Evolutionary conservation across 2,329 filamentous ascomycete species (phyloP), one percentile per base, ranked within the genome.

Genomic region (Lecanicillium sp.): DNA sequence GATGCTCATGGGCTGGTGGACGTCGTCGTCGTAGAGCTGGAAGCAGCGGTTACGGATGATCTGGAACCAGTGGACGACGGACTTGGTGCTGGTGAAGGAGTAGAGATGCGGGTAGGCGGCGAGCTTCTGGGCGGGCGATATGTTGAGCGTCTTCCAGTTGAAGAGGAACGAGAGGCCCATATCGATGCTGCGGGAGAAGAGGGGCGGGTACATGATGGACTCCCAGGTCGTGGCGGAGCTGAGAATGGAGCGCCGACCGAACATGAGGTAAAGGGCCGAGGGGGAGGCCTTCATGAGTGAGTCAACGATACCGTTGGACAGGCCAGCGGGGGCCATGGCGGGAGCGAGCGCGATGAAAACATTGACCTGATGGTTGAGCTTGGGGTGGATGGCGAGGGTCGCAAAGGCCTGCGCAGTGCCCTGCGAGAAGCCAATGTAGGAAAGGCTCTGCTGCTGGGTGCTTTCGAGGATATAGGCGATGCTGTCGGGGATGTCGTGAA

Each of bases 61-160:
- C 63, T 98, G 93, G 65, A 98, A 98, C 93, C 93, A 98, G 63
- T 98, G 93, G 0, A 98, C 93, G 8, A 98, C 90, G 17, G 85
- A 90, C 68, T 98, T 98, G 49, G 90, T 95, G 63, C 88, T 95
- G 0, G 91, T 96, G 64, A 91, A 97, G 0, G 90, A 96, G 70
- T 95, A 98, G 0, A 98, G 72, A 69, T 98, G 93, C 9, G 91
- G 86, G 63, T 98, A 98, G 1, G 90, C 90, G 2, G 93, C 93
- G 15, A 98, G 79, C 62, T 98, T 98, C 66, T 98, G 93, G 49
- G 85, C 83, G 1, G 81, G 70, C 8, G 81, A 81, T 52, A 98
- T 96, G 63, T 97, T 98, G 50, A 74, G 73, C 4, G 85, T 86
- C 52, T 79, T 81, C 93, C 93, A 98, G 58, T 87, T 85, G 67